phyloP scores from a whole-genome alignment of 1,284 basidiomycete genomes.

The Gomphus bonarii region DNA sequence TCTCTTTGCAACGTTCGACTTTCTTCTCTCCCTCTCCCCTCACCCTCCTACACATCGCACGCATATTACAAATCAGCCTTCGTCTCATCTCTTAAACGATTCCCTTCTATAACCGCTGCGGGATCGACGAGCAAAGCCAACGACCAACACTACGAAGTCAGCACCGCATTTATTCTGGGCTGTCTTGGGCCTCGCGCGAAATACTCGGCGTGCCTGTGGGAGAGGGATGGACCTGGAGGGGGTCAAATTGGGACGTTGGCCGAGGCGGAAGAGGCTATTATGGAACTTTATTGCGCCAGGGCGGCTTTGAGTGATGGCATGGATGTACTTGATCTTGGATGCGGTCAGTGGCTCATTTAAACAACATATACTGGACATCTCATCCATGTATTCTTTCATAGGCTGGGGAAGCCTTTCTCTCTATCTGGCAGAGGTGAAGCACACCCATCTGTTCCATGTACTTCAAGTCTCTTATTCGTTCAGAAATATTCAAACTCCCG shows the following conservation, averaged over 20 bases:
- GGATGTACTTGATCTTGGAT: slow-evolving; percentile 64
- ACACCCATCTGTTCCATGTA: neutral
- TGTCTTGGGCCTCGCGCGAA: slow-evolving; percentile 56
- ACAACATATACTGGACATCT: neutral
- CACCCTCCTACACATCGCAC: neutral
- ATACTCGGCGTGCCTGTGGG: slow-evolving; percentile 67
- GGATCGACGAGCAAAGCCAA: slow-evolving; percentile 50
- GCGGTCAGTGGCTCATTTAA: slow-evolving; percentile 31
- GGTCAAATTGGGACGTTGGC: slow-evolving; percentile 26
- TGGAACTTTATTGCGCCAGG: slow-evolving; percentile 63
- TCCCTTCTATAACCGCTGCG: slow-evolving; percentile 4
- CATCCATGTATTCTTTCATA: slow-evolving; percentile 15
- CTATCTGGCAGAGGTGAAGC: slow-evolving; percentile 50
- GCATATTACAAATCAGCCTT: neutral
- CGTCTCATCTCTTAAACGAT: neutral
- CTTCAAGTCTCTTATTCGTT: slow-evolving; percentile 6
- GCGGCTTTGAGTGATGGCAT: slow-evolving; percentile 56
- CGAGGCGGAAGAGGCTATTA: slow-evolving; percentile 61
- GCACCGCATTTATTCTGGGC: slow-evolving; percentile 57
- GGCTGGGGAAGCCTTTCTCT: slow-evolving; percentile 69
- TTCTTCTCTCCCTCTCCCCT: neutral
- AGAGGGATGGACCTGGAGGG: slow-evolving; percentile 29
- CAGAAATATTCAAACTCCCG: slow-evolving; percentile 63
- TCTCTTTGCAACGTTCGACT: slow-evolving; percentile 44
- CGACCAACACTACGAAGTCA: slow-evolving; percentile 72